Conservation (phyloP, 2,329 filamentous ascomycete species). For the Pseudogymnoascus sp. region DNA sequence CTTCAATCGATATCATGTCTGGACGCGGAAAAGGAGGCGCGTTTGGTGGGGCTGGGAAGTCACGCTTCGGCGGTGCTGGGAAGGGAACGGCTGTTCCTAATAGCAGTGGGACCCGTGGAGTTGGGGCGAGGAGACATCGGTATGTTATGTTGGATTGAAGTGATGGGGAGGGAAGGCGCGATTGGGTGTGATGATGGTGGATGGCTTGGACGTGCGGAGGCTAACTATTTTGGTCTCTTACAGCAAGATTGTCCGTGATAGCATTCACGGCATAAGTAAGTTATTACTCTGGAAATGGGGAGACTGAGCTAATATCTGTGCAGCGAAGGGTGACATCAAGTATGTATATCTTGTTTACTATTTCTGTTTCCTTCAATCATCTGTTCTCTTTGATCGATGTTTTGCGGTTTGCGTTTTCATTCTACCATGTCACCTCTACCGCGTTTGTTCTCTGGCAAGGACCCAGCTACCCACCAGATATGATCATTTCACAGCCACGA, state of each 20-base stretch:
- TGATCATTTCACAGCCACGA: neutral
- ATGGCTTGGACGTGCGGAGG: too few relatives aligned
- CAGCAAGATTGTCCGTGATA: slow-evolving; percentile 42
- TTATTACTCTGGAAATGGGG: slow-evolving; percentile 11
- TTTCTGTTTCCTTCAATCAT: neutral
- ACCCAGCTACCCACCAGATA: neutral
- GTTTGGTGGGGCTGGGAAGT: neutral
- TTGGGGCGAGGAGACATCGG: neutral
- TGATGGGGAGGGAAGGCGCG: neutral
- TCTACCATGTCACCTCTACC: neutral
- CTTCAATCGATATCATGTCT: neutral
- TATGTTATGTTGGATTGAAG: neutral
- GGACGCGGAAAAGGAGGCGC: neutral
- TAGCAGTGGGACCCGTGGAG: neutral
- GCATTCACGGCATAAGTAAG: slow-evolving; percentile 44
- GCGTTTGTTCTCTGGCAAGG: neutral
- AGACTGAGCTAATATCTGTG: slow-evolving; percentile 15
- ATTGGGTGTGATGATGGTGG: neutral
- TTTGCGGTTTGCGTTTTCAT: neutral
- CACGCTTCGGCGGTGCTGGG: neutral
- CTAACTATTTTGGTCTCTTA: too few relatives aligned
- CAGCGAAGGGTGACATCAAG: slow-evolving; percentile 49
- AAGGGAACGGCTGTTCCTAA: neutral
- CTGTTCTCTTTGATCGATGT: neutral
- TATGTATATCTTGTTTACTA: slow-evolving; percentile 25